Evolutionary conservation across 1,139 yeast species (phyloP).

Genomic region (Nematodospora anomalae): DNA sequence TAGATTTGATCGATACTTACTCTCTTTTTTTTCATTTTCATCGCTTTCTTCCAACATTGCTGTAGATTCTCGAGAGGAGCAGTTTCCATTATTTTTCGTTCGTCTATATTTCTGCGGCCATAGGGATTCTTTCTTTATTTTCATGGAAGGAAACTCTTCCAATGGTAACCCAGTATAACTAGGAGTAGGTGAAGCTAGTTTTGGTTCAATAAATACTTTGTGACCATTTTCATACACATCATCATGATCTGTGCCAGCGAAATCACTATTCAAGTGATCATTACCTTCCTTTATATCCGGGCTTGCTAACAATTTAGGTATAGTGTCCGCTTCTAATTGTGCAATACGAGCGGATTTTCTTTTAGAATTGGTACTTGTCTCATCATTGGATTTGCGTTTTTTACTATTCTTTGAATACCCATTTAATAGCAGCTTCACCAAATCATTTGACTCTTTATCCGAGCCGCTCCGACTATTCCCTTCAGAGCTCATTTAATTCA

Average conservation of each 20-base stretch:
- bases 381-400: conserved; percentile 2
- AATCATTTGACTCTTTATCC: conserved; percentile 1
- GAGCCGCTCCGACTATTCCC: conserved; percentile 7
- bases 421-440: conserved; percentile 4
- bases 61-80: conserved; percentile 11
- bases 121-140: conserved; percentile 51
- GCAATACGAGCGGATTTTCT: conserved; percentile 16
- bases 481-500: conserved; percentile 7
- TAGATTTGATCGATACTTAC: conserved; percentile 25
- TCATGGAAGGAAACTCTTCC: conserved; percentile 59
- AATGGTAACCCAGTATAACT: conserved; percentile 67
- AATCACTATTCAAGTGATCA: neutral
- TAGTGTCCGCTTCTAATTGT: conserved; percentile 5
- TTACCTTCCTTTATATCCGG: conserved; percentile 12
- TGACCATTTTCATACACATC: conserved; percentile 16
- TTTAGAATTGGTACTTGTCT: conserved; percentile 30
- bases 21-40: conserved; percentile 12
- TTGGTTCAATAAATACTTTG: conserved; percentile 55
- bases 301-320: conserved; percentile 13
- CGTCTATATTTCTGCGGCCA: conserved; percentile 36
- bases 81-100: conserved; percentile 7
- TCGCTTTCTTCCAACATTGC: conserved; percentile 9
- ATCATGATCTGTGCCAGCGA: conserved; percentile 4
- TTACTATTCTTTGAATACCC: conserved; percentile 1
- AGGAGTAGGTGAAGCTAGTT: conserved; percentile 50